A percentile compares a stretch with the other conserved stretches of the same genome.
Conservation (phyloP, 2,329 filamentous ascomycete species). For the Fusarium oxysporum region DNA sequence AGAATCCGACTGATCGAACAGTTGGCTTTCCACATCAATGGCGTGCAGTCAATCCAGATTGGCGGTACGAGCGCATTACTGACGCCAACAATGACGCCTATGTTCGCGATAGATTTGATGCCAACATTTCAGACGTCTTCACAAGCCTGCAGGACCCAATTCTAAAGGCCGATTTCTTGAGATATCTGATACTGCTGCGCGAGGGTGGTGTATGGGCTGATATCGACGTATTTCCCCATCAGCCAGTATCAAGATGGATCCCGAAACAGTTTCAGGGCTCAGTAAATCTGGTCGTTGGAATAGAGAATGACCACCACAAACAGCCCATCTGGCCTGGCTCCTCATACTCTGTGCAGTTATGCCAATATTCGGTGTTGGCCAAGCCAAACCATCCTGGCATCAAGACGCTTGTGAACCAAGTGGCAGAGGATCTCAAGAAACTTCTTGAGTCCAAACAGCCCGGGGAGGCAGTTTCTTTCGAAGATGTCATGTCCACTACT, state of each 20-base stretch:
- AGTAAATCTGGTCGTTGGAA: constrained; percentile 75
- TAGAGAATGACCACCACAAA: constrained; percentile 70
- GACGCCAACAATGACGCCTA: constrained; percentile 51
- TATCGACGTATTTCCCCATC: constrained; percentile 75
- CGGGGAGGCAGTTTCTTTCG: constrained; percentile 35
- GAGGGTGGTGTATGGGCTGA: constrained; percentile 78
- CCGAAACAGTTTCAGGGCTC: constrained; percentile 61
- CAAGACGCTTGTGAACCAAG: constrained; percentile 72
- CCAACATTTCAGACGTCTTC: constrained; percentile 63
- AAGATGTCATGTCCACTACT: constrained; percentile 49
- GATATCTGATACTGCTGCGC: constrained; percentile 71
- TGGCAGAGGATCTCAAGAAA: constrained; percentile 57
- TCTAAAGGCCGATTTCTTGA: constrained; percentile 70
- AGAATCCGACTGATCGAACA: constrained; percentile 44
- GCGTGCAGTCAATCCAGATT: constrained; percentile 41
- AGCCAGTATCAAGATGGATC: constrained; percentile 75
- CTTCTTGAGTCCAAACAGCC: constrained; percentile 36
- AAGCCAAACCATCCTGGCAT: constrained; percentile 78
- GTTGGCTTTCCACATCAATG: constrained; percentile 45
- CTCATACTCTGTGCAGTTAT: constrained; percentile 78
- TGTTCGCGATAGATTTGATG: constrained; percentile 73
- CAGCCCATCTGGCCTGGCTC: constrained; percentile 64
- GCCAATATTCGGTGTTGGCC: constrained; percentile 80
- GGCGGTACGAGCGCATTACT: constrained; percentile 47
- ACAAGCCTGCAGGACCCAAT: constrained; percentile 61